Conservation (phyloP, 495 filamentous ascomycete species). For the Xylaria intraflava region DNA sequence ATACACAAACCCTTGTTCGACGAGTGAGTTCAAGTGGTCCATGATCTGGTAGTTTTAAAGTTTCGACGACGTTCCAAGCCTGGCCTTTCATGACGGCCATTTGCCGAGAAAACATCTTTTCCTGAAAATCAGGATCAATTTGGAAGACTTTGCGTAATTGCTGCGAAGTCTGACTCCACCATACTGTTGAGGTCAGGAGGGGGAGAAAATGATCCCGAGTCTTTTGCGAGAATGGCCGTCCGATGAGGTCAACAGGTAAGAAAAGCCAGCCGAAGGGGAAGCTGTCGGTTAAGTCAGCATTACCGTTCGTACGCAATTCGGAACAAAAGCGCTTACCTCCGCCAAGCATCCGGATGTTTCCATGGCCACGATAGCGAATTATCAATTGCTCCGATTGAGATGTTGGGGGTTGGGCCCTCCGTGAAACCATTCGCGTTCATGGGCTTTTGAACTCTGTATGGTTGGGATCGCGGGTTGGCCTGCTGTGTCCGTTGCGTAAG, state of each 20-base stretch:
- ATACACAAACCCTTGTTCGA: slow-evolving; percentile 85
- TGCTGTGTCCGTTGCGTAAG: slow-evolving; percentile 39
- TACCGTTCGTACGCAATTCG: neutral
- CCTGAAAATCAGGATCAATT: slow-evolving; percentile 91
- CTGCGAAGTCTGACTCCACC: slow-evolving; percentile 94
- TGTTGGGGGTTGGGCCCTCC: slow-evolving; percentile 48
- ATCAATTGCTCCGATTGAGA: slow-evolving; percentile 88
- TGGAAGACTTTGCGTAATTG: slow-evolving; percentile 77
- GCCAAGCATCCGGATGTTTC: slow-evolving; percentile 94
- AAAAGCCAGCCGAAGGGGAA: slow-evolving; percentile 99
- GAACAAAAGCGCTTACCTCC: slow-evolving; percentile 32
- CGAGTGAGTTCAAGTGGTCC: slow-evolving; percentile 90
- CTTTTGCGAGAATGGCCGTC: slow-evolving; percentile 87
- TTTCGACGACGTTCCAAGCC: slow-evolving; percentile 98
- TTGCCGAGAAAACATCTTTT: slow-evolving; percentile 94
- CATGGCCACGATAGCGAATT: slow-evolving; percentile 98
- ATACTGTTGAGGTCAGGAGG: slow-evolving; percentile 81
- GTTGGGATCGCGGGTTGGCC: slow-evolving; percentile 46
- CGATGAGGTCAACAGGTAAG: slow-evolving; percentile 91
- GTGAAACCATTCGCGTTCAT: slow-evolving; percentile 67
- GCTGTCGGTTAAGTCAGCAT: slow-evolving; percentile 38
- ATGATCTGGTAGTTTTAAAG: slow-evolving; percentile 83
- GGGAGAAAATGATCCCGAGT: slow-evolving; percentile 92
- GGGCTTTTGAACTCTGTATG: slow-evolving; percentile 71
- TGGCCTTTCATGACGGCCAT: slow-evolving; percentile 99